Base-by-base conservation (phyloP, 805 yeast species). In the Candida easanensis region DNA sequence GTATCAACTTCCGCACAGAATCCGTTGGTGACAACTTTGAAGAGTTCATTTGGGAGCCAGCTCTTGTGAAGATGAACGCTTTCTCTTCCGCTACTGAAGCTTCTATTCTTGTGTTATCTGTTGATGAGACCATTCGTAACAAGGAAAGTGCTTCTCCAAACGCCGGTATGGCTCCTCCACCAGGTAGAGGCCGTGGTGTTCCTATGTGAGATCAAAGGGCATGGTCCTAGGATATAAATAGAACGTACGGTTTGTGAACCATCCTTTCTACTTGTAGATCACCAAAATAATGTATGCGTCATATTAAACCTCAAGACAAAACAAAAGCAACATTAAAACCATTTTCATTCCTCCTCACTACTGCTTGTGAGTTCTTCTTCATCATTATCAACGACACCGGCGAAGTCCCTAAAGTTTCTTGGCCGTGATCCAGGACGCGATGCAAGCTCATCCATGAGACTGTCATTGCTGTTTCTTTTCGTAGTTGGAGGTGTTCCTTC, bases 1-100 rank as follows among this genome's bases (percentile, higher is more conserved):
- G 99, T 53, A 80, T 93, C 48, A 97, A 93, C 68, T 93, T 93
- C 70, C 85, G 80, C 46, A 79, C 79, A 48, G 98, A 88, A 62
- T 64, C 74, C 32, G 82, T 89, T 47, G 89, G 89, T 36, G 83
- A 91, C 65, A 93, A 90, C 62, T 79, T 89, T 72, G 81, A 77
- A 41, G 79, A 74, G 49, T 91, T 88, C 58, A 95, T 93, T 44
- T 93, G 99, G 99, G 99, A 93, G 66, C 99, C 99, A 4, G 83
- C 97, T 33, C 76, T 93, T 56, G 95, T 91, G 40, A 93, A 93
- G 69, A 77, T 80, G 47, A 93, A 93, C 64, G 97, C 98, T n/a
- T 70, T 93, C 46, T 84, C 82, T 64, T 83, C 95, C 58, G 99
- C 99, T 19, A 84, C 97, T 11, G 99, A 93, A 66, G 99, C 99